Conservation (phyloP, 371 early-diverging fungal species). For the Gilbertella persicaria region DNA sequence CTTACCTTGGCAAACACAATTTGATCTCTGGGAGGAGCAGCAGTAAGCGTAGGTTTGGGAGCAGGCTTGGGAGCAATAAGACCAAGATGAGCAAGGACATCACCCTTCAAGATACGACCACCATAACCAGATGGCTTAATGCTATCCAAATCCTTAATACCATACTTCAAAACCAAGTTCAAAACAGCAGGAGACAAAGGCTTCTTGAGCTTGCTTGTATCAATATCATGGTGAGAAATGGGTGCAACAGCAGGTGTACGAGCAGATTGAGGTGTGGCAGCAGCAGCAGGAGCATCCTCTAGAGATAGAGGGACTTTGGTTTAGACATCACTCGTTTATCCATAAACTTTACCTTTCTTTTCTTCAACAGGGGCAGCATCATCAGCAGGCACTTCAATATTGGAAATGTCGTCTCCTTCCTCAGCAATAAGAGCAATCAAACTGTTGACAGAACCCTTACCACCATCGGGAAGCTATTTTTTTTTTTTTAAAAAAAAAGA, state of each 20-base stretch:
- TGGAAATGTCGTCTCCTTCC: slow-evolving; percentile 84
- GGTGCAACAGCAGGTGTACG: slow-evolving; percentile 26
- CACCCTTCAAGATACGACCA: slow-evolving; percentile 90
- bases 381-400: slow-evolving; percentile 67
- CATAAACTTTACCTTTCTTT: slow-evolving; percentile 12
- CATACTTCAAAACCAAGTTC: slow-evolving; percentile 58
- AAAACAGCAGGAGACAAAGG: slow-evolving; percentile 75
- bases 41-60: slow-evolving; percentile 41
- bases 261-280: slow-evolving; percentile 6
- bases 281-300: slow-evolving; percentile 16
- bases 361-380: slow-evolving; percentile 30
- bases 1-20: slow-evolving; percentile 50
- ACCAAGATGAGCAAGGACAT: slow-evolving; percentile 78
- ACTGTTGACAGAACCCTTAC: slow-evolving; percentile 65
- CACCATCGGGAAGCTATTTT: slow-evolving; percentile 59
- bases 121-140: slow-evolving; percentile 84
- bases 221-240: slow-evolving; percentile 47
- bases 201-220: slow-evolving; percentile 48
- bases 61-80: slow-evolving; percentile 58
- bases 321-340: no score
- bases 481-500: slow-evolving; percentile 14
- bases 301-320: no score
- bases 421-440: slow-evolving; percentile 89
- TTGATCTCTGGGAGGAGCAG: slow-evolving; percentile 50
- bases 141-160: slow-evolving; percentile 56